phyloP scores from a whole-genome alignment of 345 rosid species.

The Zanthoxylum bungeanum region DNA sequence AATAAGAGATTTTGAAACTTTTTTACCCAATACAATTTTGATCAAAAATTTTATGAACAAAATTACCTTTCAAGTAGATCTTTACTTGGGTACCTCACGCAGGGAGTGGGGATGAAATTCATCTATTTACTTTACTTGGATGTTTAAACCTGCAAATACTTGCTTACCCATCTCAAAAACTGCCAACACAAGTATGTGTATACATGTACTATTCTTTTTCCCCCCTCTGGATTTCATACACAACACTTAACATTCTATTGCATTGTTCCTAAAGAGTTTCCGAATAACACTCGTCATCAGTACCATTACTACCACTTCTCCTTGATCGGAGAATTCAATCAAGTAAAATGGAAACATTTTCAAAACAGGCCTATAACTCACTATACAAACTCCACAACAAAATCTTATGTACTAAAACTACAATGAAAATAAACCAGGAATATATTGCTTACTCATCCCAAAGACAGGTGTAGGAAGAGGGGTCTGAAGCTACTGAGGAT shows the following conservation, averaged over 20 bases:
- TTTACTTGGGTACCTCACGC: background rate
- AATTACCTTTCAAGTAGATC: background rate
- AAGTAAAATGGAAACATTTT: background rate
- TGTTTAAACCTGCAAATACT: background rate
- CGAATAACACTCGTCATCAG: background rate
- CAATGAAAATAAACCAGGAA: conserved; percentile 20
- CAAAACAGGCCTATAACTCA: conserved; percentile 34
- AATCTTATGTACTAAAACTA: conserved; percentile 37
- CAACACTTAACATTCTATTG: background rate
- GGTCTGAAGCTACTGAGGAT: conserved; percentile 19
- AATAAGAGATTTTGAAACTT: no score
- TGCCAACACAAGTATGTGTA: background rate
- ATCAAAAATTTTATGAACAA: background rate
- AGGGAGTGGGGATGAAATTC: background rate
- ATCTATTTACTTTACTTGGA: no score
- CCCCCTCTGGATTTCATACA: background rate
- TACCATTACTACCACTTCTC: conserved; percentile 11
- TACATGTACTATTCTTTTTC: background rate
- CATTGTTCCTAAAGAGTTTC: background rate
- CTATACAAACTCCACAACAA: conserved; percentile 44
- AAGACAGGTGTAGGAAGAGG: conserved; percentile 14
- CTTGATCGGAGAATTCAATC: conserved; percentile 8
- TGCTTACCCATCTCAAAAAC: background rate
- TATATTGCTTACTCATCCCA: conserved; percentile 19
- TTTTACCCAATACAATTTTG: background rate